Percentiles rank a stretch among this genome's conserved stretches.
phyloP scores from a whole-genome alignment of 176 grass and related monocot species.

The Musa schizocarpa region DNA sequence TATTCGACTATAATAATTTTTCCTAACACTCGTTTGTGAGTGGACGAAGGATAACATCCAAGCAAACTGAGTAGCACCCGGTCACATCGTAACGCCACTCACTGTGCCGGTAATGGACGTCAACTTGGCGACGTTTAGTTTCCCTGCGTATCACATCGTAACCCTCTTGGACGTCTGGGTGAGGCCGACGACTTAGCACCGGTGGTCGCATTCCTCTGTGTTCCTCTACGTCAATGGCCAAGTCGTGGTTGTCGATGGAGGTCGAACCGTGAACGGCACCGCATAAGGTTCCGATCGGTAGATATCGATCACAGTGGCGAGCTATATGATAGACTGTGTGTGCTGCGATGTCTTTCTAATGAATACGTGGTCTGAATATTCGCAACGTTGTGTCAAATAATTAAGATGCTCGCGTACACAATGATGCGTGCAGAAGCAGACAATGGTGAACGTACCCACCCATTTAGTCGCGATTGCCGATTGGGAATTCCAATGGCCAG shows the following conservation, averaged over 20 bases:
- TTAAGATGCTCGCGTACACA: too few relatives aligned
- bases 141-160: background rate
- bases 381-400: too few relatives aligned
- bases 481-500: too few relatives aligned
- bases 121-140: background rate
- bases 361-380: too few relatives aligned
- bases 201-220: conserved; percentile 20
- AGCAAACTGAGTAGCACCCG: background rate
- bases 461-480: too few relatives aligned
- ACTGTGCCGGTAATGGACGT: background rate
- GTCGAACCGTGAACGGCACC: background rate
- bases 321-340: too few relatives aligned
- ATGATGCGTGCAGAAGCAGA: too few relatives aligned
- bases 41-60: background rate
- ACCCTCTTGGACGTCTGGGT: background rate
- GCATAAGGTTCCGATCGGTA: too few relatives aligned
- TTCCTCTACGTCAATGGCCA: conserved; percentile 22
- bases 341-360: too few relatives aligned
- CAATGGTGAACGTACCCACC: too few relatives aligned
- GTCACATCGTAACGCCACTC: background rate
- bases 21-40: background rate
- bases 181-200: conserved; percentile 12
- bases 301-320: too few relatives aligned
- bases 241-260: conserved; percentile 26
- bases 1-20: too few relatives aligned